phyloP scores from a whole-genome alignment of 2,329 filamentous ascomycete species.

The Trichoderma arundinaceum region DNA sequence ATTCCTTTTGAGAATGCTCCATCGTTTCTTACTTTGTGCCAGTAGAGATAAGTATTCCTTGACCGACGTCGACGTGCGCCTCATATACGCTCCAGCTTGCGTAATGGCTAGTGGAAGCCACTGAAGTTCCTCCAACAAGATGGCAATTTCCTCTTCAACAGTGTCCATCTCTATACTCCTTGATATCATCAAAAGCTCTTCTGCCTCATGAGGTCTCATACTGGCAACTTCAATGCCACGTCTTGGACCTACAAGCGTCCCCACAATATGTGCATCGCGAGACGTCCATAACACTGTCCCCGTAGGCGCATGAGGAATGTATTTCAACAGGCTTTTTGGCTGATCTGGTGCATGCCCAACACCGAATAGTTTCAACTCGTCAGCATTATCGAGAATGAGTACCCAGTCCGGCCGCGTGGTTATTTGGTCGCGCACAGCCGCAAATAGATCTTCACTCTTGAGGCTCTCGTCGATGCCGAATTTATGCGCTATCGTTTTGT shows the following conservation, averaged over 20 bases:
- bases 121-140: neutral
- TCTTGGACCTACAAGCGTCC: neutral
- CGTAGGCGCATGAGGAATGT: neutral
- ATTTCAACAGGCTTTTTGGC: neutral
- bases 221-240: neutral
- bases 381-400: neutral
- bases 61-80: neutral
- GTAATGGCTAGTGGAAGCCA: neutral
- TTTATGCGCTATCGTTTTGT: neutral
- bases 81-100: neutral
- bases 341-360: neutral
- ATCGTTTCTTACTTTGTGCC: neutral
- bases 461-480: neutral
- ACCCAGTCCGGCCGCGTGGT: neutral
- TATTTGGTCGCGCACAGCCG: neutral
- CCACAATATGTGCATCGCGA: neutral
- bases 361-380: neutral
- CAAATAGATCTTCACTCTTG: neutral
- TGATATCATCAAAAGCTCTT: neutral
- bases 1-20: neutral
- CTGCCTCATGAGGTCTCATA: neutral
- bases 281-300: neutral
- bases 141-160: neutral
- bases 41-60: neutral
- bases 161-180: accelerated